A percentile compares a stretch with the other conserved stretches of the same genome.
Evolutionary conservation across 2,329 filamentous ascomycete genomes (phyloP).

Genomic region (Zasmidium citrigriseum): DNA sequence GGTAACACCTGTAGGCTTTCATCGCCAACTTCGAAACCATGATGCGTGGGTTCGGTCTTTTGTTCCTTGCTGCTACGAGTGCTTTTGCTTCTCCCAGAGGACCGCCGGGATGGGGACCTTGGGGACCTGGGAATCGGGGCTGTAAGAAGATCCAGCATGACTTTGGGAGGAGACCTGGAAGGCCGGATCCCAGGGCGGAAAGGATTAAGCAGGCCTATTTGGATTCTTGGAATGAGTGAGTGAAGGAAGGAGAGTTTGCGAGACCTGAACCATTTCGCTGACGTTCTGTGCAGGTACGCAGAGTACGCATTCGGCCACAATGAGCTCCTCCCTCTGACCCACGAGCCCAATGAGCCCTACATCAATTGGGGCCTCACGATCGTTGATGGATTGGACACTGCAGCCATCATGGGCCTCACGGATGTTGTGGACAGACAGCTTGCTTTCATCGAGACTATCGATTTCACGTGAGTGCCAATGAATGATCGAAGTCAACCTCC

Average conservation of each 20-base stretch:
- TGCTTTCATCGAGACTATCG: constrained; percentile 64
- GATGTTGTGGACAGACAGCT: constrained; percentile 59
- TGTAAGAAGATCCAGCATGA: background rate
- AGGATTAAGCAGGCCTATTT: background rate
- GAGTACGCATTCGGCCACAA: background rate
- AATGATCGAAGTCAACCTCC: background rate
- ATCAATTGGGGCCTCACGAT: constrained; percentile 75
- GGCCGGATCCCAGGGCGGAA: background rate
- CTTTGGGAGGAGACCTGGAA: background rate
- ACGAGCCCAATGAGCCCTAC: background rate
- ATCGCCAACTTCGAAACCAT: background rate
- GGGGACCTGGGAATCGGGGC: background rate
- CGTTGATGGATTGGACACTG: constrained; percentile 77
- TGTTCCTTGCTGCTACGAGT: background rate
- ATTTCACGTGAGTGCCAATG: constrained; percentile 56
- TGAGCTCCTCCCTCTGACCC: background rate
- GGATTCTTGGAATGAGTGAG: background rate
- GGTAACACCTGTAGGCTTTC: background rate
- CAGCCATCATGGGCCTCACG: constrained; percentile 71
- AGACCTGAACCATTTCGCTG: too few species aligned
- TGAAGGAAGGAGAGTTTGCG: too few species aligned
- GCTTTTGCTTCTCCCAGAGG: background rate
- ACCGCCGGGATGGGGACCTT: background rate
- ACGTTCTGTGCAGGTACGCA: too few species aligned
- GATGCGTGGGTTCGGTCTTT: background rate